Conservation (phyloP, 2,329 filamentous ascomycete genomes). For the Diplodia corticola region DNA sequence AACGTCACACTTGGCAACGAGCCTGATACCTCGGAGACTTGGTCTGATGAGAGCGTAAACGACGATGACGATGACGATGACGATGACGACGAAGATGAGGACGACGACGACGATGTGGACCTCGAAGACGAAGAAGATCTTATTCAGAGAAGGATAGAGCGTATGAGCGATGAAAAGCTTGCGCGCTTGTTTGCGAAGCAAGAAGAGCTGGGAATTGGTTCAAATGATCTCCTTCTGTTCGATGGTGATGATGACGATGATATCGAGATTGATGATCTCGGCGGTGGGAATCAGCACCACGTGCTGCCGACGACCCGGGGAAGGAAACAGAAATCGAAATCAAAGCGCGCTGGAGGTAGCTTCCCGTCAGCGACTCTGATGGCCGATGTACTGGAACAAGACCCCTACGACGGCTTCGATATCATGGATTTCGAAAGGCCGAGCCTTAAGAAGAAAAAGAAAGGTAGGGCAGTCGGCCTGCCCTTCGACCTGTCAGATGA, state of each 20-base stretch:
- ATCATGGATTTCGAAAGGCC: conserved; percentile 79
- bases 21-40: conserved; percentile 27
- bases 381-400: conserved; percentile 59
- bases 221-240: conserved; percentile 60
- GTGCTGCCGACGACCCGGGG: not conserved
- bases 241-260: conserved; percentile 48
- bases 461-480: conserved; percentile 59
- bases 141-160: conserved; percentile 39
- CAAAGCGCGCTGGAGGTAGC: not conserved
- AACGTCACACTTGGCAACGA: conserved; percentile 29
- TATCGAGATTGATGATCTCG: conserved; percentile 25
- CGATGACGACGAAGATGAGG: conserved; percentile 42
- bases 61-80: conserved; percentile 42
- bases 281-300: not conserved
- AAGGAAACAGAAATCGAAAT: conserved; percentile 6
- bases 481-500: conserved; percentile 49
- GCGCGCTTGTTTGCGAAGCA: conserved; percentile 63
- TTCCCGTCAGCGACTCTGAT: conserved; percentile 59
- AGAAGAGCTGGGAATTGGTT: conserved; percentile 62
- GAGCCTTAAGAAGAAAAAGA: conserved; percentile 65
- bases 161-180: conserved; percentile 61
- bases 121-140: conserved; percentile 46
- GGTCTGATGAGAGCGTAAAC: conserved; percentile 29
- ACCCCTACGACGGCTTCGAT: conserved; percentile 71
- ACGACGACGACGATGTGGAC: conserved; percentile 41